Evolutionary conservation across 2,329 filamentous ascomycete species (phyloP).

Genomic region (Phyllosticta capitalensis): DNA sequence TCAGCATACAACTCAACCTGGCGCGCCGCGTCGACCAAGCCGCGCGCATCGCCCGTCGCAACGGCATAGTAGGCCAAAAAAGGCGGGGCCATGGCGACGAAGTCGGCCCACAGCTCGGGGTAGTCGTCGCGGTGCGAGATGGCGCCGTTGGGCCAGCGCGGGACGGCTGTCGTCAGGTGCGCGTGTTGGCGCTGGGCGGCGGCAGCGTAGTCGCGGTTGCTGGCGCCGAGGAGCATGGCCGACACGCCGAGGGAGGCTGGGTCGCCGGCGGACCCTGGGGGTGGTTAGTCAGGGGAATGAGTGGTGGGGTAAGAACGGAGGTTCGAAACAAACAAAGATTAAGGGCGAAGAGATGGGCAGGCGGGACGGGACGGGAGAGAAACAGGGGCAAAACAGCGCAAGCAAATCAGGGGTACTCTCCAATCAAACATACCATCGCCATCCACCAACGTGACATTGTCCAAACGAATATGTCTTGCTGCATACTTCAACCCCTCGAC

Average conservation of each 20-base stretch:
- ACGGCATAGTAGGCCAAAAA: constrained; percentile 40
- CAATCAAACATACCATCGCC: constrained; percentile 21
- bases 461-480: constrained; percentile 22
- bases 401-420: neutral
- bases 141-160: constrained; percentile 37
- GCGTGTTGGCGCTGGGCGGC: constrained; percentile 34
- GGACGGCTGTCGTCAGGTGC: constrained; percentile 31
- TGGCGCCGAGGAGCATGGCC: constrained; percentile 35
- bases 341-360: too few relatives aligned
- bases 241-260: constrained; percentile 37
- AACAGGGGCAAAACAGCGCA: neutral
- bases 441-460: constrained; percentile 23
- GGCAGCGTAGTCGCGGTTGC: constrained; percentile 22
- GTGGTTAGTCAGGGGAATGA: neutral
- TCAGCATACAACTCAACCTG: neutral
- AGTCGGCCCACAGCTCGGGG: constrained; percentile 41
- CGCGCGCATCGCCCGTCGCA: constrained; percentile 24
- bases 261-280: constrained; percentile 30
- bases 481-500: constrained; percentile 27
- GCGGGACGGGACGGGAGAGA: too few relatives aligned
- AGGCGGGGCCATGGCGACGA: constrained; percentile 42
- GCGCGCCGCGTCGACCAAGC: neutral
- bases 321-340: neutral
- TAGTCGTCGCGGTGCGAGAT: constrained; percentile 38
- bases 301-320: neutral